Conservation (phyloP, 1,139 yeast genomes). For the Candida sp. region DNA sequence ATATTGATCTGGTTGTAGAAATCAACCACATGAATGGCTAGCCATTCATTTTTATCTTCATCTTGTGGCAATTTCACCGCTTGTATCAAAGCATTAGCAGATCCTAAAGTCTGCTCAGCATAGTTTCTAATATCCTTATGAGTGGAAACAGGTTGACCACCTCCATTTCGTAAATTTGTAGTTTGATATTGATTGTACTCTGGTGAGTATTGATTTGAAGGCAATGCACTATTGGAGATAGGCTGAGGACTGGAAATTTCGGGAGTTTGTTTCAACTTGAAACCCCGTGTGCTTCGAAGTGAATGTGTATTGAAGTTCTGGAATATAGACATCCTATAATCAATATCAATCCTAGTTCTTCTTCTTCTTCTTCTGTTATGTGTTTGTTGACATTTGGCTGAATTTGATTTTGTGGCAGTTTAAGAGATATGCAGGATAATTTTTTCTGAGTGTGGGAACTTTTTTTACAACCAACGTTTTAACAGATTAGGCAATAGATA, state of each 20-base stretch:
- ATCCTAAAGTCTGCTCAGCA: constrained; percentile 93
- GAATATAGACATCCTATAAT: constrained; percentile 43
- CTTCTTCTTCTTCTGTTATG: too few species aligned
- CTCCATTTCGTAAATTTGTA: constrained; percentile 15
- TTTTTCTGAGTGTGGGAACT: too few species aligned
- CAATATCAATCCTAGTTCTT: too few species aligned
- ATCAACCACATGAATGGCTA: constrained; percentile 89
- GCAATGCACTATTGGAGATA: constrained; percentile 30
- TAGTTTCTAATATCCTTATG: constrained; percentile 75
- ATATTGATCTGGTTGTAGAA: constrained; percentile 95
- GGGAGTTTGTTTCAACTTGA: constrained; percentile 41
- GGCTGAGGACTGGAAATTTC: constrained; percentile 44
- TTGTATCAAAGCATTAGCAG: constrained; percentile 84
- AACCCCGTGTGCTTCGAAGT: constrained; percentile 52
- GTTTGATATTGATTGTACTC: constrained; percentile 25
- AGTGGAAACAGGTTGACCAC: constrained; percentile 45
- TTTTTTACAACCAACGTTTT: too few species aligned
- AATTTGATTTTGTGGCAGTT: too few species aligned
- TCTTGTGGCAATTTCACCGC: constrained; percentile 95
- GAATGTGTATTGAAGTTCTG: constrained; percentile 58
- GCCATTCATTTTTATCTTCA: constrained; percentile 92
- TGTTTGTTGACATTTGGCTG: too few species aligned
- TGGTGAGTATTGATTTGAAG: constrained; percentile 26
- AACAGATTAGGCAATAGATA: too few species aligned
- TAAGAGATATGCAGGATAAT: too few species aligned